These are phyloP conservation scores for Elsinoe australis DNA, from an alignment of 2,329 filamentous ascomycete species.

Conservation along the genomic window DNA sequence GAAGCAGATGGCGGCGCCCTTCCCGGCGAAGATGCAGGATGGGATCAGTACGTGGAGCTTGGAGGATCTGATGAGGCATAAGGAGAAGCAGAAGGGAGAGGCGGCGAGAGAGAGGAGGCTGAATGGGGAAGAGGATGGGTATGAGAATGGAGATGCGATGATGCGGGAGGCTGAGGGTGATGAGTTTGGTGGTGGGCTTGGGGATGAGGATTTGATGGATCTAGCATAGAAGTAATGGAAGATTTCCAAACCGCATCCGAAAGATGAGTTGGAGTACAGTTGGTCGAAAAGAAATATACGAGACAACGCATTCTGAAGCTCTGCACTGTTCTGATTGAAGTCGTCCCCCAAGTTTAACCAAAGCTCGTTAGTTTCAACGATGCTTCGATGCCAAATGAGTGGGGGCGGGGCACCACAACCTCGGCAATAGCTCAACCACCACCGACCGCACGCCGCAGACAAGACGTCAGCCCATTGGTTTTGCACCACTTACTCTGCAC, in stretches of 20 bases:
- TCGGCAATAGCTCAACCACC: constrained; percentile 1
- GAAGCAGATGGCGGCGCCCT: constrained; percentile 84
- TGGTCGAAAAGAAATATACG: too few species aligned
- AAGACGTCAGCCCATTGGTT: background rate
- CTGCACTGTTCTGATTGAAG: too few species aligned
- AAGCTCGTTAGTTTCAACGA: too few species aligned
- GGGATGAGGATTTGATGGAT: constrained; percentile 33
- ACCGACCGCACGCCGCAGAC: background rate
- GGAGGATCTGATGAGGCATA: constrained; percentile 67
- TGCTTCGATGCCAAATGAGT: background rate
- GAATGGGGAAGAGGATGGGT: constrained; percentile 34
- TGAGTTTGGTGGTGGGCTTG: constrained; percentile 30
- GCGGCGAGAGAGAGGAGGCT: constrained; percentile 55
- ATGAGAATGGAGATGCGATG: constrained; percentile 27
- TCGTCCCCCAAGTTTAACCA: too few species aligned
- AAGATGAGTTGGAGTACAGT: constrained; percentile 27
- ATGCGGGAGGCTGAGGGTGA: constrained; percentile 29
- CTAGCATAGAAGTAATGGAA: constrained; percentile 20
- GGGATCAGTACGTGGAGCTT: constrained; percentile 89
- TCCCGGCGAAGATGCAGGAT: constrained; percentile 73
- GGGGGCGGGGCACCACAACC: constrained; percentile 7
- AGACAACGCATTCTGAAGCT: too few species aligned
- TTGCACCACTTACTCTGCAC: background rate
- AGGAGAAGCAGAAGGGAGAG: constrained; percentile 65
- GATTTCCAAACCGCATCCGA: too few species aligned